Evolutionary conservation across 768 basidiomycete species (phyloP), one percentile per base, ranked within the genome.

Genomic region (Baorangia bicolor): DNA sequence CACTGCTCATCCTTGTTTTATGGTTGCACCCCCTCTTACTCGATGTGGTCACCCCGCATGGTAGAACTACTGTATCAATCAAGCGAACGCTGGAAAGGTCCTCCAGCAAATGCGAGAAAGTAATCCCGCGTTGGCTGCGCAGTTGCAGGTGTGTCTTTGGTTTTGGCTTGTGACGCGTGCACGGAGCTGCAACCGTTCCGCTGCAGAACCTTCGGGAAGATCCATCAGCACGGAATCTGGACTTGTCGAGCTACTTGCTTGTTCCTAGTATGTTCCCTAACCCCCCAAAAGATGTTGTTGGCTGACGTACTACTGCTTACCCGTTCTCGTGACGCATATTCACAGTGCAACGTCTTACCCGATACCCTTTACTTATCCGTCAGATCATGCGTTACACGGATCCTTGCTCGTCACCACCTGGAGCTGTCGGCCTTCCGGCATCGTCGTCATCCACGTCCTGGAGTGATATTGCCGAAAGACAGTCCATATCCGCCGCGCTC

Each of bases 321-420:
- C 20, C 38, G 23, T n/a, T 18, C 30, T 30, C 10, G 10, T 34
- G 14, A 31, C 8, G 2, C 33, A 16, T 39, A 20, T 57, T 44
- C 46, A 28, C 57, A 94, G 92, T 95, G 94, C 94, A 97, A 84
- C 86, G 96, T 10, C 86, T 98, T 53, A 97, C 96, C 0, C 81
- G 93, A 53, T 99, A 98, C 67, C 96, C 96, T 0, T 77, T 99
- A 0, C 78, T 98, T 31, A 86, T 98, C 60, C 85, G 86, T 51
- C 90, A 92, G 73, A 90, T 97, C 59, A 69, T 92, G 25, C 81
- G 86, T 21, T 91, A 94, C 67, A 94, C 93, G 2, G 85, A 88
- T 25, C 57, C 76, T 1, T 35, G 6, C 38, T 14, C 51, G 10
- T 81, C 83, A 14, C 14, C 41, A 20, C n/a, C 55, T 2, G 31